Percentiles rank a stretch among this genome's conserved stretches.
Evolutionary conservation across 176 grass and related monocot species (phyloP).

Genomic region (Phyllostachys edulis): DNA sequence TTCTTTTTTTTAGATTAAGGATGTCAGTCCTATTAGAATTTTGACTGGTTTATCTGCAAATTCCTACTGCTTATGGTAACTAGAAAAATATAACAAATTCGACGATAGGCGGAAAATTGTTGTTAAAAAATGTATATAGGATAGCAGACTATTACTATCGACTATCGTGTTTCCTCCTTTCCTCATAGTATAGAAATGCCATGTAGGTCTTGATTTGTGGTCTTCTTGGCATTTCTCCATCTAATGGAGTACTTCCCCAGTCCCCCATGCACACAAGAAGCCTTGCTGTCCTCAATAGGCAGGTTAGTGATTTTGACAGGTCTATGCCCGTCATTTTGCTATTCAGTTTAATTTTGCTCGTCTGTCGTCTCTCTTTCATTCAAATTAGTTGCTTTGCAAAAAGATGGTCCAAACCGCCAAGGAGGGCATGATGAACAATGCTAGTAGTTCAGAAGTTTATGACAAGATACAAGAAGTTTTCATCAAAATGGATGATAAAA

Average conservation of each 20-base stretch:
- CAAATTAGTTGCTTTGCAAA: conserved; percentile 58
- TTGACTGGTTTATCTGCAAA: neutral
- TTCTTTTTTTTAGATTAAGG: neutral
- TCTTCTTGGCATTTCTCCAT: conserved; percentile 79
- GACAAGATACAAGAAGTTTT: conserved; percentile 81
- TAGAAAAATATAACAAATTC: no score
- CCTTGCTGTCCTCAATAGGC: conserved; percentile 73
- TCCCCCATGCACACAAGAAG: conserved; percentile 91
- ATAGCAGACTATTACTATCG: no score
- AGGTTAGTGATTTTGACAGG: conserved; percentile 44
- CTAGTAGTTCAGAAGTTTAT: conserved; percentile 76
- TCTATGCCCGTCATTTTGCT: neutral
- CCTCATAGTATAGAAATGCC: conserved; percentile 9
- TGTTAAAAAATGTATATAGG: no score
- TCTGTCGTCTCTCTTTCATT: neutral
- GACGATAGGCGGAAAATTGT: no score
- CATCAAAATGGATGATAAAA: conserved; percentile 64
- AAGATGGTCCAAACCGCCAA: conserved; percentile 78
- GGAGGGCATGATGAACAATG: conserved; percentile 64
- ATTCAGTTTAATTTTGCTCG: conserved; percentile 38
- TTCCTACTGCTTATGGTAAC: no score
- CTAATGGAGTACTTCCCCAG: conserved; percentile 92
- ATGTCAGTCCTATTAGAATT: neutral
- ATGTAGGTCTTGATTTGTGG: conserved; percentile 75
- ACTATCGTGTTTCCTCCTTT: no score